Base-by-base conservation (phyloP, 495 filamentous ascomycete species). In the Penicillium riverlandense region DNA sequence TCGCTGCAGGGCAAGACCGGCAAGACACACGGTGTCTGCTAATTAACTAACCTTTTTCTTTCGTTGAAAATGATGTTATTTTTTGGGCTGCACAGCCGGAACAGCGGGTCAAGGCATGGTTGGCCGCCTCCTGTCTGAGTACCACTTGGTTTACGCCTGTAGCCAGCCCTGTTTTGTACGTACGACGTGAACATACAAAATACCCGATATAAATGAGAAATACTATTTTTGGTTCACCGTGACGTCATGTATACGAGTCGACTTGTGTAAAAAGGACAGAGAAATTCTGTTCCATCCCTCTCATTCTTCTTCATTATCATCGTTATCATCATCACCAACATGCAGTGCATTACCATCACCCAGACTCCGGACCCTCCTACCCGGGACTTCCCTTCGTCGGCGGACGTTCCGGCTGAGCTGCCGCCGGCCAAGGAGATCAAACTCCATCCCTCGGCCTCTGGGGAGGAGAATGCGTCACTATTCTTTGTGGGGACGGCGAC, bases 21-120 rank as follows among this genome's bases (percentile, higher is more conserved):
- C 37, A 95, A 95, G 79, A 88, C 88, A 10, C 88, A 94, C 61
- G 82, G 78, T 30, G 71, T 90, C 43, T 95, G 88, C 67, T 92
- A 83, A 32, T 16, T 42, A 27, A 8, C 13, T 14, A 16, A 22
- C 31, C 14, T 16, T 37, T 8, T 8, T 7, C 22, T 46, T 33
- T 35, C 44, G 14, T 22, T 22, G 22, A 2, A 22, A 3, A 22
- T 22, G 22, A 4, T 3, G 22, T 22, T 22, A 14, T 4, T 4
- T 33, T 8, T 33, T 22, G 30, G 35, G 28, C 5, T 44, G 22
- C 38, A 5, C 45, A 29, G 31, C n/a, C 10, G 32, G 9, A 12
- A 10, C n/a, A 38, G 34, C 29, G 13, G 30, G 27, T 29, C 15
- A 16, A 27, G 35, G 29, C 15, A 29, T 36, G 44, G 31, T 29